phyloP scores from a whole-genome alignment of 805 yeast genomes.

The Hemisphaericaspora nanyangensis region DNA sequence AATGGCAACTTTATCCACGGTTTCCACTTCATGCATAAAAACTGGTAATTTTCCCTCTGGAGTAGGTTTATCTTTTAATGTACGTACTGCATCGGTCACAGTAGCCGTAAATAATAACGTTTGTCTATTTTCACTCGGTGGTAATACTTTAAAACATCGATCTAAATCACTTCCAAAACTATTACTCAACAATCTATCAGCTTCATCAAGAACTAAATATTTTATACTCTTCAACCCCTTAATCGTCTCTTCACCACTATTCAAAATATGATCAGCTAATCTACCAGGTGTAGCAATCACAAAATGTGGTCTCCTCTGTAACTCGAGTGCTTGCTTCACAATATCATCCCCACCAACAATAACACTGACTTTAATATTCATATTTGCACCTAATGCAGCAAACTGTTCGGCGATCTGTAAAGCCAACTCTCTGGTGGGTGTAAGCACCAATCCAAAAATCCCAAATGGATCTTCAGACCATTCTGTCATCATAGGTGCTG shows the following conservation, averaged over 20 bases:
- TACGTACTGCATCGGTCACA: slow-evolving; percentile 85
- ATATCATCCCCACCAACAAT: slow-evolving; percentile 95
- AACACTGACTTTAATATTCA: slow-evolving; percentile 79
- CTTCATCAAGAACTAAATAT: slow-evolving; percentile 90
- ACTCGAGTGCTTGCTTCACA: slow-evolving; percentile 77
- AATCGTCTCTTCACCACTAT: slow-evolving; percentile 85
- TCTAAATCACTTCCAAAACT: slow-evolving; percentile 79
- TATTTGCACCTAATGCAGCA: slow-evolving; percentile 83
- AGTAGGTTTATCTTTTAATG: slow-evolving; percentile 61
- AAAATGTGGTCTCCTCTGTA: slow-evolving; percentile 85
- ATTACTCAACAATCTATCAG: slow-evolving; percentile 82
- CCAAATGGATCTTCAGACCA: slow-evolving; percentile 97
- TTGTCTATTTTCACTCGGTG: slow-evolving; percentile 71
- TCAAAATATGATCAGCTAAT: slow-evolving; percentile 83
- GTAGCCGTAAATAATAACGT: slow-evolving; percentile 94
- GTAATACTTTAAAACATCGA: slow-evolving; percentile 67
- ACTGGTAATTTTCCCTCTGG: slow-evolving; percentile 54
- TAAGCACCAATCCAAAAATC: slow-evolving; percentile 80
- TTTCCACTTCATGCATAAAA: slow-evolving; percentile 72
- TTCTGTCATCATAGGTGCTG: slow-evolving; percentile 90
- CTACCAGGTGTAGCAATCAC: slow-evolving; percentile 97
- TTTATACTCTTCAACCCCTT: slow-evolving; percentile 74
- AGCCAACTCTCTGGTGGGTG: slow-evolving; percentile 94
- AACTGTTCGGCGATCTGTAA: slow-evolving; percentile 96
- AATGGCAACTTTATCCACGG: slow-evolving; percentile 70